Evolutionary conservation across 2,329 filamentous ascomycete species (phyloP).

Genomic region (Pseudocercospora fijiensis): DNA sequence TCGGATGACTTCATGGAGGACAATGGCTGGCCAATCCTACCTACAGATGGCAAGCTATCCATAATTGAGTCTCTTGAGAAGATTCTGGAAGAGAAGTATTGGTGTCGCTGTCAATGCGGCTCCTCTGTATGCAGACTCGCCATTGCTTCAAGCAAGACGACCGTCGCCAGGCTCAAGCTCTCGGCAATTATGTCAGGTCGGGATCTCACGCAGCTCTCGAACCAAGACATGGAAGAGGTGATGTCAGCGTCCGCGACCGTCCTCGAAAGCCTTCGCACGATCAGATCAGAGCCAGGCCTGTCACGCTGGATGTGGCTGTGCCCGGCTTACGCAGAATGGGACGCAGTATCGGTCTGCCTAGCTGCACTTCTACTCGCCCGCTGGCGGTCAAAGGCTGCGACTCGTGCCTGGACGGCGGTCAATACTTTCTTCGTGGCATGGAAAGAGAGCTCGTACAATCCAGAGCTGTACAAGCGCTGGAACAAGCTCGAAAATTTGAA

Average conservation of each 20-base stretch:
- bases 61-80: constrained; percentile 25
- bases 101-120: constrained; percentile 19
- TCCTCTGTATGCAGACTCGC: constrained; percentile 20
- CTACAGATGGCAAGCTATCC: constrained; percentile 25
- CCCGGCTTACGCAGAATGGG: constrained; percentile 18
- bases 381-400: constrained; percentile 12
- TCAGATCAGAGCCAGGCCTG: constrained; percentile 18
- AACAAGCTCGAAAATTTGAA: constrained; percentile 12
- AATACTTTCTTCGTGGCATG: constrained; percentile 21
- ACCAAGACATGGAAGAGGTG: constrained; percentile 19
- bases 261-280: constrained; percentile 14
- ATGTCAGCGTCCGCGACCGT: constrained; percentile 16
- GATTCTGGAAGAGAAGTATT: constrained; percentile 26
- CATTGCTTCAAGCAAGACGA: constrained; percentile 22
- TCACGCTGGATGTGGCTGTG: constrained; percentile 23
- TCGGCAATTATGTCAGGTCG: constrained; percentile 9
- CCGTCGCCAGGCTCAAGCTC: constrained; percentile 22
- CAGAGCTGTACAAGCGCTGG: constrained; percentile 18
- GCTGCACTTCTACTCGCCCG: constrained; percentile 16
- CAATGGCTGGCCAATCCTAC: constrained; percentile 23
- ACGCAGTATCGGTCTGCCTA: constrained; percentile 18
- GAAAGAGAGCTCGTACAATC: constrained; percentile 17
- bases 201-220: constrained; percentile 12
- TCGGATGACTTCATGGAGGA: constrained; percentile 25
- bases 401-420: constrained; percentile 16